These are phyloP conservation scores for Cydonia oblonga DNA, from an alignment of 331 rosid genomes.

Conservation along the genomic window DNA sequence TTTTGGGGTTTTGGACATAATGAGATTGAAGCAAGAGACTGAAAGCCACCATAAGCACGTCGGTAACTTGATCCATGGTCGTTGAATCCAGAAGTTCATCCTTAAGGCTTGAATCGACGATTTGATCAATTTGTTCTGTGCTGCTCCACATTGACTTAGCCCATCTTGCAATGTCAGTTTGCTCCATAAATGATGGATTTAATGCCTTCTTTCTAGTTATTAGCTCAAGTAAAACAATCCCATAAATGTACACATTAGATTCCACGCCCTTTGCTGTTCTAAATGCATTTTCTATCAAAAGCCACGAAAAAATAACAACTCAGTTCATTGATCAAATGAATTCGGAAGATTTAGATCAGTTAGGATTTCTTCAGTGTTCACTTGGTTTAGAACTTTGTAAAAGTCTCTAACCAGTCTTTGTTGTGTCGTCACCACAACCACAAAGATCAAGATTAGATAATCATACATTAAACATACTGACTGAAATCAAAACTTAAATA, in stretches of 20 bases:
- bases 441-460: slow-evolving; percentile 20
- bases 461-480: slow-evolving; percentile 1
- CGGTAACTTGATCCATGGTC: slow-evolving; percentile 29
- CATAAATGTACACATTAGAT: slow-evolving; percentile 67
- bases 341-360: slow-evolving; percentile 52
- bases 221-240: slow-evolving; percentile 72
- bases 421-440: slow-evolving; percentile 26
- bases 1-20: too few relatives aligned
- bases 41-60: slow-evolving; percentile 46
- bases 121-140: slow-evolving; percentile 24
- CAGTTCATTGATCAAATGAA: slow-evolving; percentile 50
- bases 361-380: slow-evolving; percentile 59
- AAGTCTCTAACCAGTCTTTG: slow-evolving; percentile 86
- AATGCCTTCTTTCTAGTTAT: slow-evolving; percentile 55
- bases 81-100: slow-evolving; percentile 30
- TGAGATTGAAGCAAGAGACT: background rate
- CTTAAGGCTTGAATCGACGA: slow-evolving; percentile 44
- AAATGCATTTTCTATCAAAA: slow-evolving; percentile 54
- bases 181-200: slow-evolving; percentile 39
- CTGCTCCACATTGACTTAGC: slow-evolving; percentile 36
- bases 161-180: slow-evolving; percentile 39
- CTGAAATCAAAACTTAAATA: background rate
- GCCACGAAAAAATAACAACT: background rate
- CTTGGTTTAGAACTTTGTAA: slow-evolving; percentile 76
- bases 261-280: slow-evolving; percentile 33